Base-by-base conservation (phyloP, 2,329 filamentous ascomycete genomes). In the Zelopaecilomyces penicillatus region DNA sequence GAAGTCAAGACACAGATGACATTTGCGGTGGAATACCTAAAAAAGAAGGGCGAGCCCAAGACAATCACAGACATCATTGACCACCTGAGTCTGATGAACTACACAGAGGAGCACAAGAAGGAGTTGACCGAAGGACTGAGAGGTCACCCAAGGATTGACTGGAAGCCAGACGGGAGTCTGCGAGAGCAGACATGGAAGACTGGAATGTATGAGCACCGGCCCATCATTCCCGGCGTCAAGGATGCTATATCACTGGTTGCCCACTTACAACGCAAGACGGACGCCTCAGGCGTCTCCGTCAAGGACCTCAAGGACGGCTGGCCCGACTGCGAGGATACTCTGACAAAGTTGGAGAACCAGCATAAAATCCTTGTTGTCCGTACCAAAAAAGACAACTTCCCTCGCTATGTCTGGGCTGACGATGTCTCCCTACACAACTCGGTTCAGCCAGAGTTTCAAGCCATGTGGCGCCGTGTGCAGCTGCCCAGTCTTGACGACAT, bases 231-330 rank as follows among this genome's bases (percentile, higher is more conserved):
- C 4, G 82, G 86, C 50, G 91, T 98, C 49, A 82, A 80, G 55
- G 83, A 80, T 57, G 80, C 82, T 47, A 82, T 84, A 34, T 81
- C 89, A 55, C 77, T 98, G 44, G 79, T 95, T 44, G 78, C 77
- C 44, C 85, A 87, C 60, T 77, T 98, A 30, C 89, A 95, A 66
- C 74, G 76, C 43, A 89, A 90, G 65, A 80, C 79, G 42, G 89
- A 89, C 47, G 86, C 87, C 2, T 81, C 84, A 52, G 88, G 87
- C 9, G 78, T 97, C 44, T 76, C 75, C 33, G 87, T 97, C 50
- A 89, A 88, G 63, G 89, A 96, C 57, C 76, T 98, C 50, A 95
- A 95, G 66, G 93, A 98, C 62, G 93, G 93, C 51, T 98, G 93
- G 93, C 82, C 84, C 27, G 83, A 84, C 56, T 94, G 88, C 58